Evolutionary conservation across 352 stramenopile genomes (phyloP), one percentile per base, ranked within the genome.

Genomic region (Phytophthora nicotianae): DNA sequence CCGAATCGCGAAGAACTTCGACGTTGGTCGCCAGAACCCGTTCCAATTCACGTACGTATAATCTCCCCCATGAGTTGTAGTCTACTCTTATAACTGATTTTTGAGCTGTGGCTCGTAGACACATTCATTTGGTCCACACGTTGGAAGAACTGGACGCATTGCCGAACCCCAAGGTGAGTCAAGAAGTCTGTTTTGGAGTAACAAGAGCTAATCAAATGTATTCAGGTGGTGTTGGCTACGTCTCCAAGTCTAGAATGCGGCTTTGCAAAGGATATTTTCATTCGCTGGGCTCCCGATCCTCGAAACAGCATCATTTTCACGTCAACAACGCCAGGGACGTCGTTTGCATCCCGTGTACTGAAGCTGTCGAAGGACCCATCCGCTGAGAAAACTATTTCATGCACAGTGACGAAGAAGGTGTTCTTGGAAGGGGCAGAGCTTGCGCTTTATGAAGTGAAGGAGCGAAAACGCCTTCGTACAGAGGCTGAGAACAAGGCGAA

Each of bases 1-100:
- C 33, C 84, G 86, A 13, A 96, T 96, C 35, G 83, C 88, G 29
- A 96, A 95, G 62, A 95, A 95, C 62, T 96, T 96, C 43, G 88
- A 96, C 48, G 86, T 95, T 38, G 85, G 85, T 32, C 78, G 87
- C 1, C 86, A 94, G 63, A 96, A 96, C 35, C 88, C 88, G 16
- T 96, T 96, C 65, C 83, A 96, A 59, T 96, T 96, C 56, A 90
- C 84, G 79, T 93, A 77, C 29, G 76, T 80, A 9, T 26, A 9
- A 24, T 10, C 16, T 3, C 9, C 43, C 40, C 26, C 19, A 26
- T 21, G 23, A 33, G 6, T 9, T 16, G 19, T 20, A 13, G 29
- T 42, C 5, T 16, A 48, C 4, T 38, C 16, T 26, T n/a, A 10
- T 35, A 13, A 3, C 43, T 65, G 6, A 72, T n/a, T 21, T 56